Evolutionary conservation across 768 basidiomycete species (phyloP).

Genomic region (Amanita rubescens): DNA sequence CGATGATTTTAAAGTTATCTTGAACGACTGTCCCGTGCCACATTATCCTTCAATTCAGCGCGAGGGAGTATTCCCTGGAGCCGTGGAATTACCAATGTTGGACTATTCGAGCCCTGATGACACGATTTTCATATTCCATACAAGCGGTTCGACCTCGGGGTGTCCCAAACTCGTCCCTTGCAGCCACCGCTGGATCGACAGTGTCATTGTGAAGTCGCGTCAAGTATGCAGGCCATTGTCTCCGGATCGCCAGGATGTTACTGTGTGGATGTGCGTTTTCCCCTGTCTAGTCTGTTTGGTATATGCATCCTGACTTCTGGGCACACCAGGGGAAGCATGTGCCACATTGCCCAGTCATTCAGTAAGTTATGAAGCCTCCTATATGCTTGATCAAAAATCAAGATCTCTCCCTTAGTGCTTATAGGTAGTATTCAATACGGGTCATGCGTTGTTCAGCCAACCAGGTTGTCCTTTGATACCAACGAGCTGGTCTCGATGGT

Average conservation of each 20-base stretch:
- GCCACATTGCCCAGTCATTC: conserved; percentile 72
- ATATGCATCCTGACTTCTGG: conserved; percentile 26
- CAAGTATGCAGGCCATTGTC: conserved; percentile 42
- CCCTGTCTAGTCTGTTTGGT: conserved; percentile 13
- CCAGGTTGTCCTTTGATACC: conserved; percentile 53
- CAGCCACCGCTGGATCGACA: conserved; percentile 57
- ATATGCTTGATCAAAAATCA: conserved; percentile 8
- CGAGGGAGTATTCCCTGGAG: conserved; percentile 27
- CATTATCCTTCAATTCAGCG: conserved; percentile 37
- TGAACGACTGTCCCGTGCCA: conserved; percentile 42
- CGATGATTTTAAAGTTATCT: conserved; percentile 39
- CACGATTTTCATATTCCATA: conserved; percentile 66
- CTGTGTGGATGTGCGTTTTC: conserved; percentile 60
- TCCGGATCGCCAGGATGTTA: conserved; percentile 55
- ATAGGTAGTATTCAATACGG: conserved; percentile 67
- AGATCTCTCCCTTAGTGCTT: conserved; percentile 43
- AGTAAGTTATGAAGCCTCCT: conserved; percentile 37
- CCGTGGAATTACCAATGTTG: conserved; percentile 36
- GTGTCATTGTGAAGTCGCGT: conserved; percentile 54
- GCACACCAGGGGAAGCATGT: conserved; percentile 68
- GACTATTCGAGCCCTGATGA: conserved; percentile 32
- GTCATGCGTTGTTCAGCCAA: conserved; percentile 66
- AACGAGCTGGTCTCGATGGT: conserved; percentile 71
- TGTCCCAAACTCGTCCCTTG: conserved; percentile 74
- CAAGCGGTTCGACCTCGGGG: conserved; percentile 78